Evolutionary conservation across 2,329 filamentous ascomycete genomes (phyloP), one percentile per base, ranked within the genome.

Genomic region (Karstenula rhodostoma): DNA sequence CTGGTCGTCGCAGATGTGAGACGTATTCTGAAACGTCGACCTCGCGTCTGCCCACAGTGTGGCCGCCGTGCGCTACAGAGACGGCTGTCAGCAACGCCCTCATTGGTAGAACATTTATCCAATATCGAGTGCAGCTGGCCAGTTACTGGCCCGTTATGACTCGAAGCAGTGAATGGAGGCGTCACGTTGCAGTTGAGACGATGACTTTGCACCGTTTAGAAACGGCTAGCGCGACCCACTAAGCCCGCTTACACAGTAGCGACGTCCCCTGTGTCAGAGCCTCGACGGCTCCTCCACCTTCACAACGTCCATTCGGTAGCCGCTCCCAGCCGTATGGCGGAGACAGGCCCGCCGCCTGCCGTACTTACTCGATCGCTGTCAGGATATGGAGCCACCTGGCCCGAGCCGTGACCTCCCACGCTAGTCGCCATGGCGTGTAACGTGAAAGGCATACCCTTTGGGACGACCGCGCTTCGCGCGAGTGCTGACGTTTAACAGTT

Each of bases 401-500:
- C 23, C 46, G 25, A 51, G 55, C 44, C 15, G 46, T 13, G 37
- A 43, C 25, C 42, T 6, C 19, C 7, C 10, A 42, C 5, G 22
- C 47, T 57, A 40, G 40, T 60, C 49, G 58, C 58, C 58, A 37
- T 37, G 23, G 53, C 29, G 54, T 54, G 55, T 44, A 56, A 58
- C 40, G 42, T 37, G 35, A 33, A 33, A 29, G 48, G 17, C 37
- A 44, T 13, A 40, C 37, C 13, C 37, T 40, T 40, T 40, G 17
- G 37, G 37, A 40, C 37, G 37, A n/a, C 22, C 57, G 52, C 25
- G 40, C 35, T 37, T 35, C 53, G 42, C 42, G 47, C 40, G 37
- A 56, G 35, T 22, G 27, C 51, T 59, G 57, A 59, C 57, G 52
- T 59, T 51, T 56, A 46, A 59, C 52, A 51, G 51, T 51, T 55